Percentiles rank a stretch among this genome's conserved stretches.
phyloP scores from a whole-genome alignment of 345 rosid species.

The Erodium maritimum region DNA sequence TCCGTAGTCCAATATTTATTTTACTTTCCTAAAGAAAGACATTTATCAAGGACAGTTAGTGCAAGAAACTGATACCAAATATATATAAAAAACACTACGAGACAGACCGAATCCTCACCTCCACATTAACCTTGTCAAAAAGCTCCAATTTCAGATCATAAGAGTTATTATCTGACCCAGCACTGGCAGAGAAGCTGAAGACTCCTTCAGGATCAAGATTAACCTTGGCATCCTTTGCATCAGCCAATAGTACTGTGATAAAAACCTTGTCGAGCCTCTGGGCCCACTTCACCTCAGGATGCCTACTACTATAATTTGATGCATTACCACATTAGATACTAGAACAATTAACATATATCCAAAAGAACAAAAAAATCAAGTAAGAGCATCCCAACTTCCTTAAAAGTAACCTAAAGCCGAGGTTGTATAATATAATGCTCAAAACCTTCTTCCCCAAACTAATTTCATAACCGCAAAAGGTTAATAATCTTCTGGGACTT shows the following conservation, averaged over 20 bases:
- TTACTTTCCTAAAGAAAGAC: slow-evolving; percentile 46
- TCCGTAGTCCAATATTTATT: slow-evolving; percentile 57
- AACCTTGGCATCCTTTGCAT: slow-evolving; percentile 63
- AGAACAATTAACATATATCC: neutral
- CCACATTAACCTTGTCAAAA: slow-evolving; percentile 67
- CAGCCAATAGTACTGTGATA: slow-evolving; percentile 58
- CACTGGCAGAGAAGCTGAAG: slow-evolving; percentile 59
- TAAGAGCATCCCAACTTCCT: too few species aligned
- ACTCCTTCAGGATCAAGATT: slow-evolving; percentile 71
- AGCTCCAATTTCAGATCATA: slow-evolving; percentile 71
- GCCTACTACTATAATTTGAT: slow-evolving; percentile 35
- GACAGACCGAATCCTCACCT: slow-evolving; percentile 27
- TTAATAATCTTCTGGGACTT: too few species aligned
- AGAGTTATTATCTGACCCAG: slow-evolving; percentile 41
- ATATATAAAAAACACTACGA: too few species aligned
- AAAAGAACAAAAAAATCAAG: neutral
- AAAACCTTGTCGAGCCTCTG: slow-evolving; percentile 63
- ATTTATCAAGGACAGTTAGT: too few species aligned
- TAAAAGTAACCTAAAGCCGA: too few species aligned
- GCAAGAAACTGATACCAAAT: too few species aligned
- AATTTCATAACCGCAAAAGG: too few species aligned
- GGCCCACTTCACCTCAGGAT: slow-evolving; percentile 88
- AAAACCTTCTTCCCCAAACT: too few species aligned
- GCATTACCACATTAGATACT: neutral
- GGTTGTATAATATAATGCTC: too few species aligned